Base-by-base conservation (phyloP, 2,329 filamentous ascomycete species). In the Cytospora leucostoma region DNA sequence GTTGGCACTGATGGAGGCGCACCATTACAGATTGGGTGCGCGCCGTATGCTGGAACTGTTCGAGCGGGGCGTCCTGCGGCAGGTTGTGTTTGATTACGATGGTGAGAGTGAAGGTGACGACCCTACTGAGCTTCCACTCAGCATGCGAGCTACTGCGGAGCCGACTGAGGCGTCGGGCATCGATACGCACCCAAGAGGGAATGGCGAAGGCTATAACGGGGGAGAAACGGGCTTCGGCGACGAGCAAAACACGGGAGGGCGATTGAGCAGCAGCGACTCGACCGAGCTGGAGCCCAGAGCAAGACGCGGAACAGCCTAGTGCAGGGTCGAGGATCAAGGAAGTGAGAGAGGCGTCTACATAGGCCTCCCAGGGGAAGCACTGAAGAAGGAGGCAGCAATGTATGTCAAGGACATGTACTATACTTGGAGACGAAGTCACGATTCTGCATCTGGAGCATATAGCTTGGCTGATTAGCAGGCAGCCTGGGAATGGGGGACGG, bases 31-130 rank as follows among this genome's bases (percentile, higher is more conserved):
- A 27, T 83, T 99, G 2, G 89, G 89, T 1, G 90, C 96, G 34
- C 89, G 94, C 66, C 88, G 94, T 53, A 93, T 97, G 40, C 88
- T 98, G 65, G 95, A 98, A 73, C 78, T 99, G 27, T 99, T 99
- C 71, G 94, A 98, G 71, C 95, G 94, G 76, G 88, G 86, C 64
- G 91, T 98, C 51, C 82, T 98, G 76, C 83, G 93, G 67, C 86
- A 87, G 68, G 91, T 97, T 65, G 90, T 99, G 13, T 88, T 96
- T 63, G 90, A 90, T 57, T 89, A 93, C 70, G 89, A 90, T 21
- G 77, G 76, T 21, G 77, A 69, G 8, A 68, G 64, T 15, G 68
- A 73, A 11, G 69, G 73, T 8, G 73, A 71, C 17, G 65, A 52
- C 3, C 54, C 44, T 8, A 50, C 44, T 17, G 37, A 47, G 13